phyloP scores from a whole-genome alignment of 352 stramenopile species.

The Phytopythium mirpurense region DNA sequence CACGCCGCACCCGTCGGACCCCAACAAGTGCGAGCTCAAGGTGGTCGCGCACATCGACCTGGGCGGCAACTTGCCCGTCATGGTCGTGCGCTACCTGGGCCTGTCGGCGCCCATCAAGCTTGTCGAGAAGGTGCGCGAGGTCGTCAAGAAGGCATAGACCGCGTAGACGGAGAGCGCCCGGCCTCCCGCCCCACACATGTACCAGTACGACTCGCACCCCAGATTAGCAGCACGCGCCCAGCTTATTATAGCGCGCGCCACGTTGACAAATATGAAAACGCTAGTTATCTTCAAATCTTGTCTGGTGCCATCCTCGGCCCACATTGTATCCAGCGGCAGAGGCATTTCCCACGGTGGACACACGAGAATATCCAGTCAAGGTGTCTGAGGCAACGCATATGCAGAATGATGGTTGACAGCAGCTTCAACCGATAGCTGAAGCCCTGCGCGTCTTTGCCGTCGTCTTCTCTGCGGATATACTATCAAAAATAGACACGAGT shows the following conservation, averaged over 20 bases:
- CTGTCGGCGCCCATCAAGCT: slow-evolving; percentile 80
- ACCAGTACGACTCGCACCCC: background rate
- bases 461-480: no score
- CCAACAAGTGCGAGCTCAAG: slow-evolving; percentile 56
- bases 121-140: slow-evolving; percentile 63
- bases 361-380: no score
- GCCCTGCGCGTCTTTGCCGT: no score
- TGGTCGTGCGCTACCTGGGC: slow-evolving; percentile 71
- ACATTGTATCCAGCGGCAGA: no score
- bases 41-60: slow-evolving; percentile 79
- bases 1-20: slow-evolving; percentile 50
- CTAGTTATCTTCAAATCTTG: no score
- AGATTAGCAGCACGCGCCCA: background rate
- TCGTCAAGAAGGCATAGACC: slow-evolving; percentile 24
- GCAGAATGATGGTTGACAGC: no score
- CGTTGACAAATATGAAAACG: no score
- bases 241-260: slow-evolving; percentile 1
- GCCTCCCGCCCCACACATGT: background rate
- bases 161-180: background rate
- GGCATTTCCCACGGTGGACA: no score
- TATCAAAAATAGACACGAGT: no score
- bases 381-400: no score
- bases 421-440: no score
- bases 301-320: no score
- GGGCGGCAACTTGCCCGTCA: slow-evolving; percentile 56